Evolutionary conservation across 2,329 filamentous ascomycete species (phyloP), one percentile per base, ranked within the genome.

Genomic region (Graphilbum sp.): DNA sequence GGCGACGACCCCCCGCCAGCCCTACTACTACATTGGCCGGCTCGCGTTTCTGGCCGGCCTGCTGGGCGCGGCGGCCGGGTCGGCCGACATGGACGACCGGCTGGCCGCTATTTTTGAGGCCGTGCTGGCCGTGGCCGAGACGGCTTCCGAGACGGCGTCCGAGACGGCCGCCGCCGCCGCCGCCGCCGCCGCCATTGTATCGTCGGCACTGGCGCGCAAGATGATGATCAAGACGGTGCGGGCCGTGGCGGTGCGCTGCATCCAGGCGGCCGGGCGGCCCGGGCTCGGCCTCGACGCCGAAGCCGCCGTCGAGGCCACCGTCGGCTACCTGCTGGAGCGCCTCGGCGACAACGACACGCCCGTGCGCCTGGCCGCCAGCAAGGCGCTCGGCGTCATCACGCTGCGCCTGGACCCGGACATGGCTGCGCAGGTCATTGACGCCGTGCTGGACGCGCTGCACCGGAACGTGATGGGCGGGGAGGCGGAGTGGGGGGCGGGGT

Each of bases 291-390:
- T 70, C 39, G 63, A 80, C 52, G 56, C 90, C 13, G 87, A 96
- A 57, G 77, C 76, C 23, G 71, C 80, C 5, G 84, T 93, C 15
- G 88, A 96, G 58, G 77, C 78, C 23, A 72, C 81, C 5, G 85
- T 98, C 47, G 81, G 86, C 38, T 76, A 82, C 49, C 66, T 95
- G 3, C 67, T 98, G 3, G 78, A 84, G 42, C 69, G 71, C 12
- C 63, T 96, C 1, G 75, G 75, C 2, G 90, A 98, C 54, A 82
- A 83, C 43, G 87, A 96, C 50, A 95, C 87, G 0, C 85, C 86
- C 0, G 87, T 98, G 12, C 70, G 90, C 29, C 73, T 94, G 49
- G 81, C 88, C 24, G 84, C 88, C 17, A 94, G 86, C 55, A 98
- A 98, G 59, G 82, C 86, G 4, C 69, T 96, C 33, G 93, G 86